phyloP scores from a whole-genome alignment of 495 filamentous ascomycete species.

The Xylaria longipes region DNA sequence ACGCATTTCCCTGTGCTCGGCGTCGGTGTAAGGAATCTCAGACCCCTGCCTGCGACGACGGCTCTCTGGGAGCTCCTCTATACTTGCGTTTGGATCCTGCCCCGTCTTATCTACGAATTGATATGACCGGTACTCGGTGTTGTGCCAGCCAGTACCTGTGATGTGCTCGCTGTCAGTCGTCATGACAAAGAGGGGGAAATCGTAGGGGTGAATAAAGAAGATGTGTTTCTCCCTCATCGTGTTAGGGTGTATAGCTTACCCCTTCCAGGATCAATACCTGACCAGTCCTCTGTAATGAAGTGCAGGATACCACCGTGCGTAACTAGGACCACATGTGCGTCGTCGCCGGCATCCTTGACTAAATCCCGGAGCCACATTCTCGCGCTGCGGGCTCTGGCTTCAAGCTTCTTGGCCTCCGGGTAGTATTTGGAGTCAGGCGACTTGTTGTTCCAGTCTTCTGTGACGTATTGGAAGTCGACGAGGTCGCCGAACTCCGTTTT shows the following conservation, averaged over 20 bases:
- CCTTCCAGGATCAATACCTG: constrained; percentile 60
- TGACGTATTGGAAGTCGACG: constrained; percentile 69
- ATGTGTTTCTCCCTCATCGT: not conserved
- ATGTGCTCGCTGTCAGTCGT: not conserved
- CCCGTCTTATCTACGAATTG: constrained; percentile 64
- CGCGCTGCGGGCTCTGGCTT: constrained; percentile 66
- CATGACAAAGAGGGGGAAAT: not conserved
- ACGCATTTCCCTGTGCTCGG: constrained; percentile 50
- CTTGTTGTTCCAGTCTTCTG: constrained; percentile 76
- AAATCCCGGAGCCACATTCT: constrained; percentile 70
- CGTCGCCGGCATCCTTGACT: constrained; percentile 55
- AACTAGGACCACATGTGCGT: constrained; percentile 69
- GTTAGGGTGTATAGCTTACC: constrained; percentile 47
- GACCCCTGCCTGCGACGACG: constrained; percentile 58
- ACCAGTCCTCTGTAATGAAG: constrained; percentile 86
- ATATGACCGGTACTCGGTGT: constrained; percentile 83
- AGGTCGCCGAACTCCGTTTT: constrained; percentile 61
- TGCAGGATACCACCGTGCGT: constrained; percentile 58
- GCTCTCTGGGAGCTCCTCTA: constrained; percentile 65
- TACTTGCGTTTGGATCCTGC: constrained; percentile 63
- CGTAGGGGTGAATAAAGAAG: not conserved
- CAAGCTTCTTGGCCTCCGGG: constrained; percentile 63
- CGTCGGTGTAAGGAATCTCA: constrained; percentile 53
- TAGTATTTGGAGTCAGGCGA: constrained; percentile 59
- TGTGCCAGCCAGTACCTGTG: constrained; percentile 81